Evolutionary conservation across 2,329 filamentous ascomycete species (phyloP), one percentile per base, ranked within the genome.

Genomic region (Aureobasidium pullulans): DNA sequence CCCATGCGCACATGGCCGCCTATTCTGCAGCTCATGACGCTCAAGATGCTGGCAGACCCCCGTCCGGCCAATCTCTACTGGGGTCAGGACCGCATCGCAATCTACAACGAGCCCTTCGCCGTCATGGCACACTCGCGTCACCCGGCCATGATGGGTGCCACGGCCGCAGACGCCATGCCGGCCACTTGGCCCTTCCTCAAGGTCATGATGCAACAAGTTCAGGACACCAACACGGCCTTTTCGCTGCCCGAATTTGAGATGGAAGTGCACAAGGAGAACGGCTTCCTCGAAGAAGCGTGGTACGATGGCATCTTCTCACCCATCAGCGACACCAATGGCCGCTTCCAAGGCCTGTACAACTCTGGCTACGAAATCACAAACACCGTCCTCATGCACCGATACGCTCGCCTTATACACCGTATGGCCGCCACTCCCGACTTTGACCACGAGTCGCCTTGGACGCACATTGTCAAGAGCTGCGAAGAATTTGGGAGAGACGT

Each of bases 281-380:
- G 52, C 6, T 57, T 57, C 19, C 52, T 57, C 29, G 52, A 57
- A 16, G 52, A 57, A 36, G 52, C 52, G n/a, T 57, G 52, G 52
- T 57, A 57, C n/a, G 52, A 57, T 16, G 52, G 52, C 6, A 9
- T 57, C n/a, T 57, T 40, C 36, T 57, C 52, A 6, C 52, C 52
- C 31, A 57, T 57, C 40, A 4, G n/a, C n/a, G 39, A 43, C 40
- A 1, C 15, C 3, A 31, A 46, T 4, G 52, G 52, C 4, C 3
- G 1, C 16, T 34, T 44, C 4, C n/a, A 44, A 19, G 52, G 52
- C 5, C 10, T 57, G 23, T 57, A 57, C 9, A 57, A 46, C 16
- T 44, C 39, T 13, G 52, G 52, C 29, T 43, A 57, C 16, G 52
- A 57, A 28, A 57, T 57, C 40, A 44, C 52, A 1, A 37, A n/a